A percentile compares a stretch with the other conserved stretches of the same genome.
Evolutionary conservation across 768 basidiomycete genomes (phyloP).

Genomic region (Cystobasidiopsis lactophilus): DNA sequence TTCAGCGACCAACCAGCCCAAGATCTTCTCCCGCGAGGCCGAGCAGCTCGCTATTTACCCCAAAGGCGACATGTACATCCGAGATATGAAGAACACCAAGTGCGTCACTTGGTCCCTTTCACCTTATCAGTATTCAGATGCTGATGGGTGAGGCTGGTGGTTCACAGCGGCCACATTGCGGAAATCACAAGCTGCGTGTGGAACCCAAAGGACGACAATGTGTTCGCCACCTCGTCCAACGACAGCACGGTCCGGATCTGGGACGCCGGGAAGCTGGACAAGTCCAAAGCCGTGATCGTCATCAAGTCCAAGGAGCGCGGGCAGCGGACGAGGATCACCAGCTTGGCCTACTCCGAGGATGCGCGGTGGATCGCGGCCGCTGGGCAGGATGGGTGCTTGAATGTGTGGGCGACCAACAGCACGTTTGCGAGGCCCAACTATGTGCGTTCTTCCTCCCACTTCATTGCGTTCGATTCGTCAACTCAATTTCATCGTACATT

Average conservation of each 20-base stretch:
- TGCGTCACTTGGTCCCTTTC: constrained; percentile 28
- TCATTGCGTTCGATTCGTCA: no score
- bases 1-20: constrained; percentile 70
- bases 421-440: constrained; percentile 76
- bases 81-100: constrained; percentile 98
- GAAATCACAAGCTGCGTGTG: constrained; percentile 75
- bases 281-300: constrained; percentile 87
- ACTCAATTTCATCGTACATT: neutral
- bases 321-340: constrained; percentile 69
- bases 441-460: neutral
- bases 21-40: constrained; percentile 75
- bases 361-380: constrained; percentile 62
- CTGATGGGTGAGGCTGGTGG: neutral
- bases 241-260: constrained; percentile 97
- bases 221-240: constrained; percentile 79
- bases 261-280: constrained; percentile 76
- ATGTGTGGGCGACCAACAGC: constrained; percentile 76
- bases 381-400: constrained; percentile 73
- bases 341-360: constrained; percentile 71
- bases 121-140: neutral
- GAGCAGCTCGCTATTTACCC: constrained; percentile 47
- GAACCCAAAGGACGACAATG: constrained; percentile 67
- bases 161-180: constrained; percentile 70
- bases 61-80: constrained; percentile 94
- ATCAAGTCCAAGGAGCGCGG: constrained; percentile 92